phyloP scores from a whole-genome alignment of 768 basidiomycete species.

The Boletus reticulatus region DNA sequence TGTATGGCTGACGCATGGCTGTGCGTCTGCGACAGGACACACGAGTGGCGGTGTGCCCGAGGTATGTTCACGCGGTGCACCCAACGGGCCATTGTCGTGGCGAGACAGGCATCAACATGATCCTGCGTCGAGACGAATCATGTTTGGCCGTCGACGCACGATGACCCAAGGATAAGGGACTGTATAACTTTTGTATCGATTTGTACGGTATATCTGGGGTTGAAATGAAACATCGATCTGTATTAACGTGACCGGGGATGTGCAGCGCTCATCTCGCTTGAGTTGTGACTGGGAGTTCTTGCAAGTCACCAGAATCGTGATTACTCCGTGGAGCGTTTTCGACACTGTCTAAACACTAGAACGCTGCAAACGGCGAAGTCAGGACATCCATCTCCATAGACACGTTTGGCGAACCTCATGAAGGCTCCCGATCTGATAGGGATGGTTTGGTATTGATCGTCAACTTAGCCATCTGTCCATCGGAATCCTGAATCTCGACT shows the following conservation, averaged over 20 bases:
- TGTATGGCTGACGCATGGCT: neutral
- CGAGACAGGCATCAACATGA: conserved; percentile 23
- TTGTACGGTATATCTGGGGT: conserved; percentile 3
- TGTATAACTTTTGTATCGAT: conserved; percentile 7
- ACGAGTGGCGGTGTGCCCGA: neutral
- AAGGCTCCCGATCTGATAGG: neutral
- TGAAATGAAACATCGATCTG: neutral
- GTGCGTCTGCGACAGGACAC: neutral
- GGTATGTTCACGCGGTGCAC: neutral
- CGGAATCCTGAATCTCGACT: conserved; percentile 71
- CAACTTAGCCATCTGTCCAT: conserved; percentile 67
- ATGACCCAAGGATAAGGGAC: neutral
- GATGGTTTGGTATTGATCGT: conserved; percentile 32
- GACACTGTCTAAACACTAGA: neutral
- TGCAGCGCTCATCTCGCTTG: no score
- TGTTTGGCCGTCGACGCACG: conserved; percentile 5
- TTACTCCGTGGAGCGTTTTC: no score
- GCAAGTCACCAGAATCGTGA: no score
- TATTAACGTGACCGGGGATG: no score
- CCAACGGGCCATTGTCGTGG: conserved; percentile 11
- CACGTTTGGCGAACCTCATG: neutral
- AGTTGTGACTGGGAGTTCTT: no score
- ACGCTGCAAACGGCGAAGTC: no score
- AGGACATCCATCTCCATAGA: neutral
- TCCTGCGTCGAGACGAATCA: conserved; percentile 14